Evolutionary conservation across 1,284 basidiomycete genomes (phyloP), one percentile per base, ranked within the genome.

Genomic region (Albatrellus sp.): DNA sequence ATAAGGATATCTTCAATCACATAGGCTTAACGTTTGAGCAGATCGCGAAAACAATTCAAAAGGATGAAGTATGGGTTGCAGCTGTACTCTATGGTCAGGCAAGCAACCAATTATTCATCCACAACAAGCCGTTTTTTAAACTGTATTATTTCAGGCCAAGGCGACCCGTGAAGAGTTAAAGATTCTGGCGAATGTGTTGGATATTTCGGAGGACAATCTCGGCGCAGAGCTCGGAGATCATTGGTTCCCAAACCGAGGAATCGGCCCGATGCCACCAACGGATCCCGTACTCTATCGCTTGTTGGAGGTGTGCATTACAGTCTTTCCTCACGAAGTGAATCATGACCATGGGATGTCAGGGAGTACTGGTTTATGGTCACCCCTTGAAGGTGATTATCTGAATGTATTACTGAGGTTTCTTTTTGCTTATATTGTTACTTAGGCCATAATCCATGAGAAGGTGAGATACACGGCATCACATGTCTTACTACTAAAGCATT

Each of bases 401-500:
- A 13, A 50, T 31, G 43, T 36, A n/a, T 14, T n/a, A 28, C 2
- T 30, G 29, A 13, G 17, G 32, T 29, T 44, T 42, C 20, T 35
- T 24, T 41, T 38, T n/a, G 32, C 14, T 30, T 46, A 41, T 43
- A 38, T 38, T n/a, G 5, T 36, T 44, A 33, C 9, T 45, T 43
- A 84, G 75, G 80, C 86, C n/a, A 60, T 90, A 52, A 84, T 91
- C 41, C 81, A 89, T 52, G 88, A 91, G 64, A 90, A 91, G 74
- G 80, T 81, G 38, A 30, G 59, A 44, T 29, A 31, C 40, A 8
- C 5, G 13, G 28, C 32, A 37, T 35, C 17, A 14, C 32, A 6
- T 11, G 17, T 12, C 36, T 34, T 31, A 19, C 14, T 38, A 19
- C 20, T 36, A 13, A 33, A 12, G 12, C 30, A 20, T 9, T 34